Percentiles rank a stretch among this genome's conserved stretches.
phyloP scores from a whole-genome alignment of 2,329 filamentous ascomycete genomes.

The Mollisiaceae sp. region DNA sequence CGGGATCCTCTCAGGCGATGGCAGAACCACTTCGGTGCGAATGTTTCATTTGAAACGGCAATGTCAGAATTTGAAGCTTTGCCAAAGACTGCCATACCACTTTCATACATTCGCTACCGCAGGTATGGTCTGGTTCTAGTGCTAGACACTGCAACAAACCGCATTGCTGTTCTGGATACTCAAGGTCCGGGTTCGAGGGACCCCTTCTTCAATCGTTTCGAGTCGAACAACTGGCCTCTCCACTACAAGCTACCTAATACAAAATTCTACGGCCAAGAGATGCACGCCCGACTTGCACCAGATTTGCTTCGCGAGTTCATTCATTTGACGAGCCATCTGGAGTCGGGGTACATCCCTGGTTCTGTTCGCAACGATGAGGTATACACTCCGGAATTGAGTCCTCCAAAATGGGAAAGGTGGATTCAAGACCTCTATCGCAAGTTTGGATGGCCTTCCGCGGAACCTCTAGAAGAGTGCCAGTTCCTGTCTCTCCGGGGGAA shows the following conservation, averaged over 20 bases:
- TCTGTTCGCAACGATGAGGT: slow-evolving; percentile 11
- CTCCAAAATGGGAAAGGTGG: slow-evolving; percentile 20
- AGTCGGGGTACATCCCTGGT: slow-evolving; percentile 12
- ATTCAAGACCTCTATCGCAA: slow-evolving; percentile 13
- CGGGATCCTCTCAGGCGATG: slow-evolving; percentile 11
- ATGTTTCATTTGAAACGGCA: not conserved
- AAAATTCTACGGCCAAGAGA: slow-evolving; percentile 9
- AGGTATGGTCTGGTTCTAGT: slow-evolving; percentile 15
- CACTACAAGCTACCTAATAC: slow-evolving; percentile 14
- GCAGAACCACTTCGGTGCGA: not conserved
- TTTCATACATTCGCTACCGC: slow-evolving; percentile 12
- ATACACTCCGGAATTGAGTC: slow-evolving; percentile 17
- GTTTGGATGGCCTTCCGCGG: slow-evolving; percentile 12
- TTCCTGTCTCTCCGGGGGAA: slow-evolving; percentile 10
- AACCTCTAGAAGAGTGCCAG: slow-evolving; percentile 19
- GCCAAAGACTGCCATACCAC: slow-evolving; percentile 13
- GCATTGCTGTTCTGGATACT: slow-evolving; percentile 14
- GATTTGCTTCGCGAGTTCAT: slow-evolving; percentile 19
- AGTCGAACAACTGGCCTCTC: slow-evolving; percentile 4
- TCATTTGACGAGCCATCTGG: slow-evolving; percentile 8
- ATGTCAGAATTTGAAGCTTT: slow-evolving; percentile 8
- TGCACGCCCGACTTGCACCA: slow-evolving; percentile 10
- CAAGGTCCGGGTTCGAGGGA: slow-evolving; percentile 2
- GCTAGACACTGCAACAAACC: slow-evolving; percentile 16
- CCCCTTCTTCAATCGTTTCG: slow-evolving; percentile 17